Base-by-base conservation (phyloP, 2,329 filamentous ascomycete genomes). In the Cladosporium sp. region DNA sequence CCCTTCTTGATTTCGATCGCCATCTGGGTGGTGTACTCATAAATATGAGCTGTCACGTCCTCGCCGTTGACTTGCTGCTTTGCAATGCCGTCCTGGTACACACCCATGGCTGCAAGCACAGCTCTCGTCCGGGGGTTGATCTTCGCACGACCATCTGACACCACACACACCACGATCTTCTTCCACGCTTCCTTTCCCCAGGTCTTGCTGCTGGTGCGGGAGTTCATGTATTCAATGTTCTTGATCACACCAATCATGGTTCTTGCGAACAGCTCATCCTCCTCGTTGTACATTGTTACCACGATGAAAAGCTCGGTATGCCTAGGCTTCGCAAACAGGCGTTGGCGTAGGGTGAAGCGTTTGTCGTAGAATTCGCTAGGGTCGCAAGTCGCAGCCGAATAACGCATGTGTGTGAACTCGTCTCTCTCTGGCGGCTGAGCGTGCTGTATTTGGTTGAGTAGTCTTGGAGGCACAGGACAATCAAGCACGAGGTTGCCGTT, bases 141-240 rank as follows among this genome's bases (percentile, higher is more conserved):
- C 83, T 97, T 97, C 67, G 89, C 91, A 86, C 95, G 93, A 67
- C 95, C 95, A 74, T 99, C 95, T 73, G 93, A 97, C 70, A 99
- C 95, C 53, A 99, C 88, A 77, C 94, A 98, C 13, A 99, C 95
- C 11, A 99, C 95, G 73, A 99, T 98, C 84, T 99, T 99, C 83
- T 99, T 98, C 95, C 95, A 99, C 5, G 94, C 93, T 73, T 97
- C 92, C 78, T 96, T 95, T 70, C 95, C 95, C 95, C 95, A 99
- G 0, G 94, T 98, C 81, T 97, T 96, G 80, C 93, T 97, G 76
- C 91, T 92, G 54, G 89, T 92, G 58, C 94, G 88, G 67, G 91
- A 92, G 79, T 95, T 97, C 91, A 99, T 97, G 83, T 94, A 93
- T 78, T 97, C 94, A 71, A 99, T 92, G 78, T 99, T 99, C 82